Evolutionary conservation across 768 basidiomycete genomes (phyloP).

Genomic region (Pholiota molesta): DNA sequence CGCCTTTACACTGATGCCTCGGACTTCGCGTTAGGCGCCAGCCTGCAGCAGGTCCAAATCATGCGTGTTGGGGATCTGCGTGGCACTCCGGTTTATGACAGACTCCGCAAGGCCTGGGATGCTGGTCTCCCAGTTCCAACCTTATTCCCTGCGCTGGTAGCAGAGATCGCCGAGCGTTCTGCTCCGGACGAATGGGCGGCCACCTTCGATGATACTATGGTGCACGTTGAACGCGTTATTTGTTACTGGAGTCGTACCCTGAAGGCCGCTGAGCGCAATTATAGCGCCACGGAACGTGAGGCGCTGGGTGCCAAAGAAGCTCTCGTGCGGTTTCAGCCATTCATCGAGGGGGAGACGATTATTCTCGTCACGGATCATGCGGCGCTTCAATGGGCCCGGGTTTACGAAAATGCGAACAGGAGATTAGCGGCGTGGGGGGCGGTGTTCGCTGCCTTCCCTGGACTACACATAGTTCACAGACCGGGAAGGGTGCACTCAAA

Average conservation of each 20-base stretch:
- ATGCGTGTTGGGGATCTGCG: constrained; percentile 28
- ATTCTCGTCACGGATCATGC: constrained; percentile 28
- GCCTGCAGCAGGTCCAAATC: constrained; percentile 36
- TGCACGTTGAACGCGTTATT: constrained; percentile 32
- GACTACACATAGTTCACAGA: constrained; percentile 35
- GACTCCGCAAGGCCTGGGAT: constrained; percentile 23
- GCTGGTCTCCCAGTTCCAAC: constrained; percentile 22
- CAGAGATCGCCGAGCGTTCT: neutral
- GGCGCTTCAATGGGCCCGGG: constrained; percentile 26
- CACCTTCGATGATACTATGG: too few species aligned
- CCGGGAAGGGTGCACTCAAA: constrained; percentile 37
- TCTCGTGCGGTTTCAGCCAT: too few species aligned
- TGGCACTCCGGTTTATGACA: constrained; percentile 30
- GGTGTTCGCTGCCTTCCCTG: too few species aligned
- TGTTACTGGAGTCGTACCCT: constrained; percentile 32
- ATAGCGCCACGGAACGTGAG: too few species aligned
- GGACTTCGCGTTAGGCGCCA: constrained; percentile 30
- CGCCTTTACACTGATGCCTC: too few species aligned
- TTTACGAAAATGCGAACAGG: constrained; percentile 26
- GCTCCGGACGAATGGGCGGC: constrained; percentile 27
- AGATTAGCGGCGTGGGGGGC: constrained; percentile 33
- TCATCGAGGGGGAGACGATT: constrained; percentile 36
- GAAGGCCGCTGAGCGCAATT: too few species aligned
- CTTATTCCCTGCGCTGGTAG: neutral
- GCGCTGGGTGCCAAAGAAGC: too few species aligned